Evolutionary conservation across 2,329 filamentous ascomycete genomes (phyloP).

Genomic region (Diaporthe longicolla): DNA sequence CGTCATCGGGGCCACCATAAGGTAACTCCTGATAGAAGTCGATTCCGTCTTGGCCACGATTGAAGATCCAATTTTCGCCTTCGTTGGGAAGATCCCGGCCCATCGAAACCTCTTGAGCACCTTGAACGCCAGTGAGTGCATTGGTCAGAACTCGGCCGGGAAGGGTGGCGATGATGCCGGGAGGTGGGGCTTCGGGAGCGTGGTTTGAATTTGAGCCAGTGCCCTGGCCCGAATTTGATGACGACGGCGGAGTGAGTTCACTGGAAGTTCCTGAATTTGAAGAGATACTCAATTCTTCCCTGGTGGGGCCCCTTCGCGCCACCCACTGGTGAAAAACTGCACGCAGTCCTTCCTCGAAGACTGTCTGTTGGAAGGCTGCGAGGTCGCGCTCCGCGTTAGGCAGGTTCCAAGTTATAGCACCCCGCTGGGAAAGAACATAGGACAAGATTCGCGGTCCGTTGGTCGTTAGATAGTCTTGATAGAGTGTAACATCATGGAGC

Average conservation of each 20-base stretch:
- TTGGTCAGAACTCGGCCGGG: no score
- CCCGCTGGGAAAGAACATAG: neutral
- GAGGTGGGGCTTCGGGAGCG: neutral
- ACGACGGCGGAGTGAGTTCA: no score
- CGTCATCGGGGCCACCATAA: neutral
- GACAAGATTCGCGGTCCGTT: neutral
- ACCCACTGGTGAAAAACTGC: neutral
- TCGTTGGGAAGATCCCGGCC: neutral
- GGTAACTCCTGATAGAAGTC: neutral
- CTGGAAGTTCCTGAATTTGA: no score
- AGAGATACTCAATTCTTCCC: neutral
- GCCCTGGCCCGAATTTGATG: no score
- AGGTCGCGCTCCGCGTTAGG: neutral
- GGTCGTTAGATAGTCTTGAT: slow-evolving; percentile 4
- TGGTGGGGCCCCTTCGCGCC: no score
- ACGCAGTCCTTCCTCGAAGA: neutral
- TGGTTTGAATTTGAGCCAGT: neutral
- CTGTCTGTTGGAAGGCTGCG: neutral
- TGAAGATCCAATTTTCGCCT: neutral
- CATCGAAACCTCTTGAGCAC: neutral
- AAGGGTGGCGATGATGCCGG: neutral
- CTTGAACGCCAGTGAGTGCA: no score
- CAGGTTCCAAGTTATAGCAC: neutral
- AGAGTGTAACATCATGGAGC: neutral
- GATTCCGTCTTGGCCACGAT: neutral